Conservation (phyloP, 306 rosid species). For the Inga leiocalycina region DNA sequence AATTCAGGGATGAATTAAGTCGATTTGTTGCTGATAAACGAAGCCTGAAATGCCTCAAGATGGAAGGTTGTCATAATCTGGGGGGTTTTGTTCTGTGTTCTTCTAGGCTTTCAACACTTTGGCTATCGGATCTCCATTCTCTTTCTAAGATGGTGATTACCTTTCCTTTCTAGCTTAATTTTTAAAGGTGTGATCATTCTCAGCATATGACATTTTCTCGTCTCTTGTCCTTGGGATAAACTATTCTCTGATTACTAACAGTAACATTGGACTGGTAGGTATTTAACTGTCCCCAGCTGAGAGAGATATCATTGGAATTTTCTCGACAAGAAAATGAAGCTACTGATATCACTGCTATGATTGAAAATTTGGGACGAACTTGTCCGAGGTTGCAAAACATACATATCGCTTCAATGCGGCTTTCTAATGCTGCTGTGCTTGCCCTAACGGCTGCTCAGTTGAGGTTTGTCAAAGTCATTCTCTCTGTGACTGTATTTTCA, state of each 20-base stretch:
- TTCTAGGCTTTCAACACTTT: slow-evolving; percentile 67
- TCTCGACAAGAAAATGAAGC: slow-evolving; percentile 59
- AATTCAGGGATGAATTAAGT: slow-evolving; percentile 69
- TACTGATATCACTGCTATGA: slow-evolving; percentile 60
- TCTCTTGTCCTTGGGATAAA: neutral
- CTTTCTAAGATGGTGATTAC: slow-evolving; percentile 70
- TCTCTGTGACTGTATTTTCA: neutral
- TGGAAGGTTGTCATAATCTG: slow-evolving; percentile 74
- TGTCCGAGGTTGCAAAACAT: slow-evolving; percentile 73
- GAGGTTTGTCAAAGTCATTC: slow-evolving; percentile 48
- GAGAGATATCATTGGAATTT: slow-evolving; percentile 72
- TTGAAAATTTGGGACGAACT: slow-evolving; percentile 64
- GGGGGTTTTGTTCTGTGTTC: slow-evolving; percentile 68
- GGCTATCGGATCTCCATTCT: slow-evolving; percentile 78
- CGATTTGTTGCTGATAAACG: slow-evolving; percentile 73
- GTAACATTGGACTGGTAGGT: slow-evolving; percentile 42
- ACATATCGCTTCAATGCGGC: slow-evolving; percentile 68
- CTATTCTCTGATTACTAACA: slow-evolving; percentile 27
- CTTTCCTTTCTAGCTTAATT: slow-evolving; percentile 15
- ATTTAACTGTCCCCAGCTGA: slow-evolving; percentile 71
- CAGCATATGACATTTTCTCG: neutral
- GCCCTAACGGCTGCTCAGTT: slow-evolving; percentile 69
- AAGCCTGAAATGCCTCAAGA: slow-evolving; percentile 62
- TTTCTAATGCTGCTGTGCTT: slow-evolving; percentile 72
- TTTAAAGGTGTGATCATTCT: neutral